Base-by-base conservation (phyloP, 805 yeast species). In the Hanseniaspora meyeri region DNA sequence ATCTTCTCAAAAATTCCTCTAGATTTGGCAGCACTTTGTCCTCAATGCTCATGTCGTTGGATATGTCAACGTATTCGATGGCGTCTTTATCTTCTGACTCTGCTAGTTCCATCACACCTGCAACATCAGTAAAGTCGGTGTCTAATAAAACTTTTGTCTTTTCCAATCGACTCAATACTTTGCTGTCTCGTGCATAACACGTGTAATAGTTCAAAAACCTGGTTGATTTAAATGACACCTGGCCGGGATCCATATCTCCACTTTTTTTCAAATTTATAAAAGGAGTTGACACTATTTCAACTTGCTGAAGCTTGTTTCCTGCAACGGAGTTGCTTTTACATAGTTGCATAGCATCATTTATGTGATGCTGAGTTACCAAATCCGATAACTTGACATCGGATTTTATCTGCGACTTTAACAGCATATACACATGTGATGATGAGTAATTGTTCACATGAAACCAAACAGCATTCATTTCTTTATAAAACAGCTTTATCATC, bases 391-490 rank as follows among this genome's bases (percentile, higher is more conserved):
- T 70, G 55, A 77, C 81, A 24, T 74, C 77, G 17, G 50, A 45
- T n/a, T 52, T 52, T 8, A 52, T 36, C 14, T 29, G 19, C 2
- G 65, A 64, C 2, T 74, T 70, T 20, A 82, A 67, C 57, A 87
- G 76, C 31, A 85, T 69, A 62, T 87, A 87, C 10, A 87, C 75
- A 65, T 87, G 95, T 0, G 90, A 93, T 46, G 88, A 81, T 4
- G 88, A 82, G 49, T 80, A 72, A 60, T 82, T 83, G 61, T 84
- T 90, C 8, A 83, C 88, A 66, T 85, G 95, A 64, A 87, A 86
- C 91, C 95, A 86, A 4, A 84, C 70, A 34, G 63, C 62, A 36
- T 64, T 62, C 65, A 85, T 82, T 58, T 77, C 77, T 29, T 80
- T 81, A 59, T 77, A 76, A 0, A 90, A 86, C 62, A 79, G 76